A percentile compares a stretch with the other conserved stretches of the same genome.
These are phyloP conservation scores for Kwoniella mangroviensis DNA, from an alignment of 768 basidiomycete genomes.

Conservation along the genomic window DNA sequence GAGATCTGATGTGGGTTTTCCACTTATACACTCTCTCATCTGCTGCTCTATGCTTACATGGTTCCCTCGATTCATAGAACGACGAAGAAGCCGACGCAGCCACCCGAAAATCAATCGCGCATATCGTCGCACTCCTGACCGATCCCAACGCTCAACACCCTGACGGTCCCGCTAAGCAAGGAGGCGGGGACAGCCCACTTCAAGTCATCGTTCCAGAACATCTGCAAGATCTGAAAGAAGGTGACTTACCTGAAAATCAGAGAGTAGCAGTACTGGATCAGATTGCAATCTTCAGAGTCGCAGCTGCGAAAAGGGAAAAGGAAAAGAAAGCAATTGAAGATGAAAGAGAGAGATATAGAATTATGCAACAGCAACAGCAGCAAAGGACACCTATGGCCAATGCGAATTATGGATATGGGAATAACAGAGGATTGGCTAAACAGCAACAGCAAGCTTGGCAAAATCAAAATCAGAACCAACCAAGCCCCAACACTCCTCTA, in stretches of 20 bases:
- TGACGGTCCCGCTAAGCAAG: conserved; percentile 46
- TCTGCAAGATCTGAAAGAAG: conserved; percentile 92
- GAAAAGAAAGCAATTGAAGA: conserved; percentile 71
- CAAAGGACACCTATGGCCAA: conserved; percentile 16
- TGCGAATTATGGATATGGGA: conserved; percentile 41
- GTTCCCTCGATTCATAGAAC: conserved; percentile 60
- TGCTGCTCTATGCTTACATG: too few species aligned
- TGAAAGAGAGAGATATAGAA: conserved; percentile 51
- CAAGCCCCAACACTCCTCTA: conserved; percentile 24
- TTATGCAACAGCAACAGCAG: conserved; percentile 61
- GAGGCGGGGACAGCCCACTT: conserved; percentile 30
- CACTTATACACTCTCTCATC: background rate
- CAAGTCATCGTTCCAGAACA: conserved; percentile 77
- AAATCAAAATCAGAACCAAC: conserved; percentile 57
- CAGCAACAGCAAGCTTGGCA: conserved; percentile 41
- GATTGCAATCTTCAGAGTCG: conserved; percentile 94
- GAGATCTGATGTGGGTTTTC: conserved; percentile 72
- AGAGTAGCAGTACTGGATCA: conserved; percentile 93
- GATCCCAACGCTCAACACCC: conserved; percentile 79
- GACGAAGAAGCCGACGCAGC: conserved; percentile 71
- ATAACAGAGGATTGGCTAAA: conserved; percentile 74
- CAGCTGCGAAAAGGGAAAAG: conserved; percentile 85
- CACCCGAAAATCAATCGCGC: conserved; percentile 63
- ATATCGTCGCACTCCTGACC: conserved; percentile 68
- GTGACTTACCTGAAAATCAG: conserved; percentile 90